Evolutionary conservation across 345 rosid genomes (phyloP), one percentile per base, ranked within the genome.

Genomic region (Microthlaspi erraticum): DNA sequence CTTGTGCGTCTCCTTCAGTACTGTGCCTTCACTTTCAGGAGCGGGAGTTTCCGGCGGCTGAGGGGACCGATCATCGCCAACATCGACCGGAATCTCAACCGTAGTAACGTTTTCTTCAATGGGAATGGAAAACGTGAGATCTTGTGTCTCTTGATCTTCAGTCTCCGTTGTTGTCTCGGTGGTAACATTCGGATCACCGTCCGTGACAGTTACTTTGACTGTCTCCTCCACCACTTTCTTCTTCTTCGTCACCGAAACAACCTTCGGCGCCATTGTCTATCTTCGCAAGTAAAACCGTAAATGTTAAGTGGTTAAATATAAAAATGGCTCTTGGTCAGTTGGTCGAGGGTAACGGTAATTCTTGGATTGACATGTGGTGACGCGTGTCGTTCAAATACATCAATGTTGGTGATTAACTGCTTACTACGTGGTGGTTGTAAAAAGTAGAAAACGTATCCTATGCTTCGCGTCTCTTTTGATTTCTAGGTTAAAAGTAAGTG

Each of bases 211-310:
- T 7, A 75, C 52, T 26, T 61, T 45, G 58, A 75, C 6, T 1
- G 74, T 75, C 17, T 68, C 69, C 13, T 75, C 70, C 0, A 68
- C 74, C 6, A 75, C 64, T 75, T 18, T 68, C 53, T 68, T 68
- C 70, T 75, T 75, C 74, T 68, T 68, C 51, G 78, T 75, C 59
- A 75, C 74, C 1, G 79, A 68, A 45, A 68, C 60, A 11, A 75
- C 64, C 36, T 68, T 68, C 17, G 79, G 74, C 11, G 74, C 70
- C 74, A 75, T 75, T 9, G 10, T 52, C 13, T 56, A 34, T 12
- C 18, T 33, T n/a, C 8, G 37, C 16, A 1, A 10, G 66, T 66
- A 14, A 66, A 60, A 50, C 54, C 49, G 77, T 66, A 65, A 73
- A 41, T 73, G 66, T 55, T 2, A 14, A 3, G 52, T 18, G 71